Evolutionary conservation across 2,329 filamentous ascomycete genomes (phyloP).

Genomic region (Paecilomyces variotii): DNA sequence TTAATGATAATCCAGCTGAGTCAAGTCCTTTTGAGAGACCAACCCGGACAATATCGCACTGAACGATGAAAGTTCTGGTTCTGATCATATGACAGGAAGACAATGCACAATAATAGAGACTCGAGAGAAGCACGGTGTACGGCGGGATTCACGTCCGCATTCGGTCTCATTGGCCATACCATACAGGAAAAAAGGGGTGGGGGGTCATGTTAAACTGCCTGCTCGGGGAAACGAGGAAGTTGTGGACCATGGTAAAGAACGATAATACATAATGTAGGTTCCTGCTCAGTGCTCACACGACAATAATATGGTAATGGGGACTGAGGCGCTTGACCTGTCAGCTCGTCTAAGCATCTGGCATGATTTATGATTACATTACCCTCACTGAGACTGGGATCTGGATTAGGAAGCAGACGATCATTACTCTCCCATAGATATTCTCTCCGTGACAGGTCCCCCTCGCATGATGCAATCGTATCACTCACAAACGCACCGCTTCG

Average conservation of each 20-base stretch:
- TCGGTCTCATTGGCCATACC: no score
- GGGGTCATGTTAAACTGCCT: no score
- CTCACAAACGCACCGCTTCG: not conserved
- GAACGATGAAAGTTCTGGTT: not conserved
- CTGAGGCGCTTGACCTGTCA: no score
- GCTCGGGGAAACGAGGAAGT: not conserved
- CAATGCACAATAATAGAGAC: not conserved
- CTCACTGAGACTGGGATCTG: not conserved
- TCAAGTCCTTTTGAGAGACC: no score
- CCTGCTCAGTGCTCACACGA: no score
- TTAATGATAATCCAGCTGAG: no score
- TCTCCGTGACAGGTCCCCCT: not conserved
- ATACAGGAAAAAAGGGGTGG: no score
- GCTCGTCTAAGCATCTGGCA: not conserved
- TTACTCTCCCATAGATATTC: not conserved
- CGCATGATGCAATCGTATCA: not conserved
- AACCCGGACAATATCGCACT: not conserved
- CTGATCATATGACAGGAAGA: not conserved
- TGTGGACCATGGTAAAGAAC: not conserved
- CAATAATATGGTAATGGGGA: no score
- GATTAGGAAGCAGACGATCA: not conserved
- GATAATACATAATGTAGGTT: no score
- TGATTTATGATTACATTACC: not conserved
- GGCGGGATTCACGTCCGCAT: no score
- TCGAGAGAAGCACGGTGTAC: no score